Evolutionary conservation across 2,329 filamentous ascomycete species (phyloP), one percentile per base, ranked within the genome.

Genomic region (Hypoxylon sp.): DNA sequence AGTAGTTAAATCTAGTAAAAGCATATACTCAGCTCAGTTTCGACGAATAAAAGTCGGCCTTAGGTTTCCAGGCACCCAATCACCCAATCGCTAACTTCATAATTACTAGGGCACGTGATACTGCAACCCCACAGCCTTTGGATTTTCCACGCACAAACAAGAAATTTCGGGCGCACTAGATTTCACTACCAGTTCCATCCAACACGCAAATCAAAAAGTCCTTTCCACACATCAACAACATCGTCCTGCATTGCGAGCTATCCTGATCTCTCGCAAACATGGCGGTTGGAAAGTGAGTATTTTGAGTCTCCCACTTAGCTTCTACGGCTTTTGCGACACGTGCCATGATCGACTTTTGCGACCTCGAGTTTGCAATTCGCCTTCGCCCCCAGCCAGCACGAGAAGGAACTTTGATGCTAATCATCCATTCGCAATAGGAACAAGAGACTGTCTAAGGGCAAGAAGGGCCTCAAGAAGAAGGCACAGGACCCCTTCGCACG

Each of bases 401-500:
- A 47, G 46, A 64, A 49, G 56, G 61, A 62, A 65, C n/a, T 64
- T 13, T 19, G 62, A 65, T 57, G 68, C 73, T 76, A 72, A 75
- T 68, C 67, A 68, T 62, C 61, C 32, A 49, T 64, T 70, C 71
- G 73, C 58, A 72, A 74, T 75, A 93, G 91, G 92, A 99, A 99
- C 91, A 99, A 99, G 93, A 93, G 95, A 89, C 90, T 99, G 87
- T 98, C 95, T 74, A 99, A 99, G 90, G 95, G 95, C 87, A 99
- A 98, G 93, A 99, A 99, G 90, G 94, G 95, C 84, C 88, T 98
- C 82, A 98, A 98, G 93, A 98, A 99, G 94, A 94, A 94, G 87
- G 94, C 94, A 79, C 86, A 91, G 77, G 95, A 99, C 84, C 94
- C 95, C 79, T 98, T 98, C 88, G 89, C 94, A 79, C 92, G 94